Evolutionary conservation across 768 basidiomycete genomes (phyloP).

Genomic region (Calocera viscosa): DNA sequence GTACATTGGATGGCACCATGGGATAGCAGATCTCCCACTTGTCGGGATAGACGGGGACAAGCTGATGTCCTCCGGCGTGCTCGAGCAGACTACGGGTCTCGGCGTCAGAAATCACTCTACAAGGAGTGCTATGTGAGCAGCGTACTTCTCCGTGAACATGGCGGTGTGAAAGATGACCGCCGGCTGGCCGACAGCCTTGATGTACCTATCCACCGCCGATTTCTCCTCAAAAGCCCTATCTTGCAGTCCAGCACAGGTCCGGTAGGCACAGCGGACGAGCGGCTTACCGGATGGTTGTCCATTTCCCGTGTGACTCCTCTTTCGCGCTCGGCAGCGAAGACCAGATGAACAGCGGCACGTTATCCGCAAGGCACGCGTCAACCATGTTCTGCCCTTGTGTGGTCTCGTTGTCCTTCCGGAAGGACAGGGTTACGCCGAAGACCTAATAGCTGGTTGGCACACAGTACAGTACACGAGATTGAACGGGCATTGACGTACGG

Average conservation of each 20-base stretch:
- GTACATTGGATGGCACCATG: background rate
- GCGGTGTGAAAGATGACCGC: background rate
- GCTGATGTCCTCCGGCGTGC: background rate
- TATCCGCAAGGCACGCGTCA: background rate
- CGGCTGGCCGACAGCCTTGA: background rate
- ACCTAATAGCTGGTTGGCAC: background rate
- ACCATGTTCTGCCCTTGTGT: background rate
- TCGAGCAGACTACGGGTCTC: background rate
- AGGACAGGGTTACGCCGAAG: background rate
- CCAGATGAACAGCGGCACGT: background rate
- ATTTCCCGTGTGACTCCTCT: background rate
- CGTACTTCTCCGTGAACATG: background rate
- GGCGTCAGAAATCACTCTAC: background rate
- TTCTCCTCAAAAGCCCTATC: background rate
- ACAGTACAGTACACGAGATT: background rate
- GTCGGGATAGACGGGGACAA: background rate
- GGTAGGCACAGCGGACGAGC: too few relatives aligned
- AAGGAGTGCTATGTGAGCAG: background rate
- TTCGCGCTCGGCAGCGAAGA: background rate
- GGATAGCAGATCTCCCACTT: background rate
- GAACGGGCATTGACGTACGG: background rate
- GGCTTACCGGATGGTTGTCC: background rate
- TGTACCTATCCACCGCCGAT: background rate
- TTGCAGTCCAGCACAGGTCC: background rate
- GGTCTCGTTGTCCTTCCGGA: background rate